Evolutionary conservation across 2,329 filamentous ascomycete species (phyloP).

Genomic region (Venturia nashicola): DNA sequence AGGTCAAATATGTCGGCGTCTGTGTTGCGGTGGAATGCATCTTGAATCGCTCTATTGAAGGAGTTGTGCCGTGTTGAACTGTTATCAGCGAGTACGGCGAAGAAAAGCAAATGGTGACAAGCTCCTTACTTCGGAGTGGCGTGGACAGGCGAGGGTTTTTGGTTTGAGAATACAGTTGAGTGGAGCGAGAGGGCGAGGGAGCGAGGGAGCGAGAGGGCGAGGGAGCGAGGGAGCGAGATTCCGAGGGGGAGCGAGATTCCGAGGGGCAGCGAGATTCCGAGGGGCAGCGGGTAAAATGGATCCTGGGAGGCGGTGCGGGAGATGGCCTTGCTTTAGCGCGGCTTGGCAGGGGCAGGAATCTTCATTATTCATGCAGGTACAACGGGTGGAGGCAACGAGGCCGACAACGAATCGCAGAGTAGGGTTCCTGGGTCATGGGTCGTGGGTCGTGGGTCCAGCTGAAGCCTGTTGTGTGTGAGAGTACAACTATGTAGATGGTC

Average conservation of each 20-base stretch:
- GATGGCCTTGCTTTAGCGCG: not conserved
- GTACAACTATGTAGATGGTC: too few species aligned
- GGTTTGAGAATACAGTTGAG: too few species aligned
- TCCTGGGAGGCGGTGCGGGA: not conserved
- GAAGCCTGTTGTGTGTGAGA: too few species aligned
- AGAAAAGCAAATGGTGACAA: not conserved
- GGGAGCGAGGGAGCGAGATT: too few species aligned
- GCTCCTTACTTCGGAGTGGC: not conserved
- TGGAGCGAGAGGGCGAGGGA: too few species aligned
- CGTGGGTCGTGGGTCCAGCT: too few species aligned
- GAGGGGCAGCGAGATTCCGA: not conserved
- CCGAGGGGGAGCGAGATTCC: too few species aligned
- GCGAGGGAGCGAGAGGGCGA: too few species aligned
- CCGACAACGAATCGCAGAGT: not conserved
- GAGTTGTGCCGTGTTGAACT: not conserved
- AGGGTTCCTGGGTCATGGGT: too few species aligned
- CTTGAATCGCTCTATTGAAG: not conserved
- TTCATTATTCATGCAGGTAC: not conserved
- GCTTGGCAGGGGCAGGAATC: not conserved
- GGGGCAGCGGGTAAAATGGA: not conserved
- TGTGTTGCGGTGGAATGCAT: not conserved
- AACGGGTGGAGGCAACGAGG: not conserved
- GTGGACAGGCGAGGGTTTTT: too few species aligned
- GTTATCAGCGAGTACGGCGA: not conserved
- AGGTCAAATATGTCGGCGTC: not conserved